phyloP scores from a whole-genome alignment of 495 filamentous ascomycete genomes.

The Neurospora sp. region DNA sequence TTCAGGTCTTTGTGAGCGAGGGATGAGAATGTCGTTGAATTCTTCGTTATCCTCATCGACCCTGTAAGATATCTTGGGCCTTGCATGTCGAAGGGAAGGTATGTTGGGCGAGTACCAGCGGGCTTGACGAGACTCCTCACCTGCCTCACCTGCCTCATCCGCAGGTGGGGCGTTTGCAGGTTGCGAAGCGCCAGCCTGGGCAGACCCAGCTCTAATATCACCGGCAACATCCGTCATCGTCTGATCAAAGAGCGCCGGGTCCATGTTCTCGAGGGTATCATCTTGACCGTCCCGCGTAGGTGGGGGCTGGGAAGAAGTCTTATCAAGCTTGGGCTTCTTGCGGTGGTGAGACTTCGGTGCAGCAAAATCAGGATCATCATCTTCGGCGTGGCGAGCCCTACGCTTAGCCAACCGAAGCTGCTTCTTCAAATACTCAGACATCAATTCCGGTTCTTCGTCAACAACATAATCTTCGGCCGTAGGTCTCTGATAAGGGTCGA shows the following conservation, averaged over 20 bases:
- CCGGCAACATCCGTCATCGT: conserved; percentile 11
- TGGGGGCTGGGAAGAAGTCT: neutral
- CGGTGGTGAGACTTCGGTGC: conserved; percentile 23
- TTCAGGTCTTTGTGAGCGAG: conserved; percentile 12
- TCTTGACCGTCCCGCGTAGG: conserved; percentile 10
- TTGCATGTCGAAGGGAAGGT: conserved; percentile 35
- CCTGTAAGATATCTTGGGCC: conserved; percentile 32
- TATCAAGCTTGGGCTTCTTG: conserved; percentile 25
- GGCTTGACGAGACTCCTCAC: conserved; percentile 2
- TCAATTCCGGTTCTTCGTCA: conserved; percentile 29
- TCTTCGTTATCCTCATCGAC: conserved; percentile 28
- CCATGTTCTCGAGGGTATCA: conserved; percentile 28
- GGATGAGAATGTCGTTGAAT: conserved; percentile 26
- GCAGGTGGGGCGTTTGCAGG: neutral
- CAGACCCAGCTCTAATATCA: neutral
- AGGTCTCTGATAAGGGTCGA: conserved; percentile 38
- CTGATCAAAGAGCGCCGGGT: conserved; percentile 26
- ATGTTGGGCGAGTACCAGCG: conserved; percentile 20
- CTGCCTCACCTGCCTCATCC: conserved; percentile 1
- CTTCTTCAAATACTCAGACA: conserved; percentile 38
- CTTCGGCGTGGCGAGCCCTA: conserved; percentile 32
- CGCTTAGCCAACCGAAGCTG: conserved; percentile 36
- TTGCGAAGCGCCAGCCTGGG: conserved; percentile 1
- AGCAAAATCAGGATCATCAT: conserved; percentile 39
- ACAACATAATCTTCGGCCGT: conserved; percentile 24